Base-by-base conservation (phyloP, 768 basidiomycete species). In the Podaxis mareebaensis region DNA sequence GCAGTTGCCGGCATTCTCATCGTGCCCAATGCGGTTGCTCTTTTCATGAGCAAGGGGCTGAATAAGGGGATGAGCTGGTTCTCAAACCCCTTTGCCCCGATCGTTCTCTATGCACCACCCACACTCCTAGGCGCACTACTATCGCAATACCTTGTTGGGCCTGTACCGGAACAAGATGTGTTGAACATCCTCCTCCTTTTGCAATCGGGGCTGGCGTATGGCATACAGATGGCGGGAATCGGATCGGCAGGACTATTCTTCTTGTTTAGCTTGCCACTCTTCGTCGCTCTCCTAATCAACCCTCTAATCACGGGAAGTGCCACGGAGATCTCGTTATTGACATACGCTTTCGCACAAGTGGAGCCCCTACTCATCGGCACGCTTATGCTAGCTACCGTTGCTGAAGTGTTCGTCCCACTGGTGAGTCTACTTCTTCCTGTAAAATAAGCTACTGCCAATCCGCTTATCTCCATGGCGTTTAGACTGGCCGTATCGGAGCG, bases 381-480 rank as follows among this genome's bases (percentile, higher is more conserved):
- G 0, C 80, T 91, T 67, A 70, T 92, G 38, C 70, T 86, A 42
- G 72, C 83, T 46, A 81, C 86, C 4, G 85, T 90, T 3, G 68
- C 93, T 48, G 92, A 96, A 51, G 90, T 98, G 22, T 97, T 99
- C 69, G 93, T 96, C 0, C 96, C 96, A 6, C 75, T 97, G 69
- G 91, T 91, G 65, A 57, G 84, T 75, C 13, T 58, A 20, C 12
- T 5, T 53, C 48, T 61, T 53, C 20, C n/a, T 40, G 44, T 60
- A 7, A 8, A 33, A 33, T 8, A 53, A 53, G 53, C 33, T 12
- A 22, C 15, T 39, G 36, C 10, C 30, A 28, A n/a, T 7, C 30
- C 33, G 44, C 26, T 44, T 62, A 51, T 55, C 46, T 63, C 54
- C 46, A 68, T 64, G 64, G 42, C 28, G 3, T n/a, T 52, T 66